phyloP scores from a whole-genome alignment of 1,139 yeast genomes.

The Yamadazyma siamensis region DNA sequence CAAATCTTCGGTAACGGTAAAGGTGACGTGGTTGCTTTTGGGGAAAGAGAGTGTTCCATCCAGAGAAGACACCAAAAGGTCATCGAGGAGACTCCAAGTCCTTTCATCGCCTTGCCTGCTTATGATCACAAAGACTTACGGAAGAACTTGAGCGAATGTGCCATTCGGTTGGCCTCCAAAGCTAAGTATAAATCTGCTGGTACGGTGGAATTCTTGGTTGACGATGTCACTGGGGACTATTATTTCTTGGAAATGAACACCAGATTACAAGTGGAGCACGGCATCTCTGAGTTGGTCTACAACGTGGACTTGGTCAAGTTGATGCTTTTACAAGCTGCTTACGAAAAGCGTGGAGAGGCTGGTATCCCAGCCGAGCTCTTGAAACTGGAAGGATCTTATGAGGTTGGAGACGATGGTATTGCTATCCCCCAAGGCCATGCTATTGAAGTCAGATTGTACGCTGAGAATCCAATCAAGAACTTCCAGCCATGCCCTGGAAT shows the following conservation, averaged over 20 bases:
- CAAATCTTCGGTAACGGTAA: constrained; percentile 44
- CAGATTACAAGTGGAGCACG: constrained; percentile 37
- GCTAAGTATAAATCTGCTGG: constrained; percentile 34
- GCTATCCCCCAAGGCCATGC: constrained; percentile 34
- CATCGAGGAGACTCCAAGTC: constrained; percentile 47
- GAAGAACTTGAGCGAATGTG: constrained; percentile 20
- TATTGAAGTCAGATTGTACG: constrained; percentile 33
- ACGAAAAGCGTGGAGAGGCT: constrained; percentile 18
- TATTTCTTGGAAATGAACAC: constrained; percentile 35
- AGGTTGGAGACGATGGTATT: constrained; percentile 13
- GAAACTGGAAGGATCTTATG: constrained; percentile 11
- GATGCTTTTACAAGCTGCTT: constrained; percentile 32
- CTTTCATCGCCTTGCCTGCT: constrained; percentile 19
- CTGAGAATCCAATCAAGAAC: constrained; percentile 32
- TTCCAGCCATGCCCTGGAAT: constrained; percentile 37
- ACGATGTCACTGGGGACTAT: constrained; percentile 25
- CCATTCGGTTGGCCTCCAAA: constrained; percentile 22
- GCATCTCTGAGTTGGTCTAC: constrained; percentile 33
- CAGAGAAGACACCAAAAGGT: constrained; percentile 50
- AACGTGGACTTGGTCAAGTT: constrained; percentile 28
- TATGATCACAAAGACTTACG: constrained; percentile 13
- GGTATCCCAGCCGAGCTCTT: constrained; percentile 22
- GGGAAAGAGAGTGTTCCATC: constrained; percentile 48
- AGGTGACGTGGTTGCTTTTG: constrained; percentile 42
- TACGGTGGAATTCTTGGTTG: constrained; percentile 34